Base-by-base conservation (phyloP, 768 basidiomycete species). In the Lactarius deliciosus region DNA sequence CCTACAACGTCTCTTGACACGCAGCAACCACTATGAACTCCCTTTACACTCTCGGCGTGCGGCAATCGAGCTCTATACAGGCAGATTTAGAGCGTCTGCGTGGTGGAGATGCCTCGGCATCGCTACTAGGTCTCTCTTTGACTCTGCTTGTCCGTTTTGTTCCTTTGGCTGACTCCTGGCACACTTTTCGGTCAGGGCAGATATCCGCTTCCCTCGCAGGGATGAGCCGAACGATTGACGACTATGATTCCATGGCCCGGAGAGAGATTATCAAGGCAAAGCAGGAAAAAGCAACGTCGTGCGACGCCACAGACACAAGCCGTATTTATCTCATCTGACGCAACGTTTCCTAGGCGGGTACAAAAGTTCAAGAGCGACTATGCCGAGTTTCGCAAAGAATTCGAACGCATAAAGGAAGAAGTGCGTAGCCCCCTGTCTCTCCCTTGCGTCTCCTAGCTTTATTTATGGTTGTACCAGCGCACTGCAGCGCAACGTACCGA, bases 131-230 rank as follows among this genome's bases (percentile, higher is more conserved):
- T 96, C 77, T 78, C 85, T 80, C 40, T 64, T 38, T 54, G 60
- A 60, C 22, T 53, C 38, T n/a, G 36, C n/a, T 5, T 18, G n/a
- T 36, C 32, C 10, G 59, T 20, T 75, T 50, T 69, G 71, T 72
- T 67, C 75, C 50, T 16, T 53, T 2, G 6, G 50, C 50, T 64
- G 68, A 74, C 40, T 58, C 67, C 69, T 68, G 57, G 30, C 30
- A 30, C 43, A 28, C 50, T 5, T 40, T 53, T 47, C 36, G 32
- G 77, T 76, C 81, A 96, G 96, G 96, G 77, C 96, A 98, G 84
- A 94, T 99, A 77, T 92, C 93, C 38, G 95, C 96, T n/a, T 95
- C 94, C 10, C 81, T 99, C n/a, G 86, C 94, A 32, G 95, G 94
- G 2, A 89, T 98, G 84, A 89, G 92, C 59, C 80, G 97, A 64